phyloP scores from a whole-genome alignment of 495 filamentous ascomycete genomes.

The Astrothelium subdiscretum region DNA sequence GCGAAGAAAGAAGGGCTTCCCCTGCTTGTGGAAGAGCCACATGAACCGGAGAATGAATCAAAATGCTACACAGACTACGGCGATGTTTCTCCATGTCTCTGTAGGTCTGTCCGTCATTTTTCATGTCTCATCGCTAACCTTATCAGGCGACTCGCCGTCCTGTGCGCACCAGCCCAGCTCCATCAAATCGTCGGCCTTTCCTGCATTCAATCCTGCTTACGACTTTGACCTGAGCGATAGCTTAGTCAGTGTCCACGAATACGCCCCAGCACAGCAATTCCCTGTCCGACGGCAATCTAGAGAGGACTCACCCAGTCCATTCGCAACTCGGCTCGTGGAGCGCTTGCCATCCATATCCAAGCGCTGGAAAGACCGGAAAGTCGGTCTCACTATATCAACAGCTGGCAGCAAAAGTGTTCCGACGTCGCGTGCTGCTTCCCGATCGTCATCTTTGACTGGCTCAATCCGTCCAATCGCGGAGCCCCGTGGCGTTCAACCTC shows the following conservation, averaged over 20 bases:
- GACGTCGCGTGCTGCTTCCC: conserved; percentile 45
- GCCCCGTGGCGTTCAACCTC: neutral
- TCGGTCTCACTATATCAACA: conserved; percentile 29
- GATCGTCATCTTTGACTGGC: conserved; percentile 57
- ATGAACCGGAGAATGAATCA: conserved; percentile 10
- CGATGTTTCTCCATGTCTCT: neutral
- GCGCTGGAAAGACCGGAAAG: conserved; percentile 45
- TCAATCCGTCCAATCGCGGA: conserved; percentile 38
- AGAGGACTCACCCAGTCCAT: conserved; percentile 49
- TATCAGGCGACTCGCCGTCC: conserved; percentile 12
- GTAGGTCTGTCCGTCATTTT: no score
- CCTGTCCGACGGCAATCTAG: conserved; percentile 47
- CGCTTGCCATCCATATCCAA: conserved; percentile 62
- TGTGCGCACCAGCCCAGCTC: conserved; percentile 12
- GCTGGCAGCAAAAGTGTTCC: conserved; percentile 31
- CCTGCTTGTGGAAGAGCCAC: conserved; percentile 20
- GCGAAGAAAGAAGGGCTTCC: neutral
- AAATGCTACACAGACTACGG: neutral
- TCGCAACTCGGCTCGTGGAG: conserved; percentile 56
- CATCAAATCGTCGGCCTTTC: neutral
- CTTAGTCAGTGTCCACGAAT: conserved; percentile 41
- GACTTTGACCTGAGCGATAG: conserved; percentile 11
- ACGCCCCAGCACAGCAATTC: conserved; percentile 5
- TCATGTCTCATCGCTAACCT: conserved; percentile 8
- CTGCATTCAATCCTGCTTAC: neutral